phyloP scores from a whole-genome alignment of 805 yeast genomes.

The Pichia exigua region DNA sequence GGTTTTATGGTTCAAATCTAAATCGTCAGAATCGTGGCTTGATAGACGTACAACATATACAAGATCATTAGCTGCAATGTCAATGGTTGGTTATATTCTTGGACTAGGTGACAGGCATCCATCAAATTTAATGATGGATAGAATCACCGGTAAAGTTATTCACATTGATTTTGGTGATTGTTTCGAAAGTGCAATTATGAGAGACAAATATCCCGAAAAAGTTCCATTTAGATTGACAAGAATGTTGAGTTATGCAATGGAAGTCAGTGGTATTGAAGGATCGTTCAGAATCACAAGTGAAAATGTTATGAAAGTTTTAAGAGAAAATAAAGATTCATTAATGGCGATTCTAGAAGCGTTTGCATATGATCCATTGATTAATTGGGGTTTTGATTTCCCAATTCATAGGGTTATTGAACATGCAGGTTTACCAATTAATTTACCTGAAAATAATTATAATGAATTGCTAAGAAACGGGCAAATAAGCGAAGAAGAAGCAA shows the following conservation, averaged over 20 bases:
- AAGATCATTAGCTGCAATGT: conserved; percentile 94
- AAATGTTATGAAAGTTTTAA: conserved; percentile 88
- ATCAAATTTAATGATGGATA: conserved; percentile 88
- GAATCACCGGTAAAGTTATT: conserved; percentile 89
- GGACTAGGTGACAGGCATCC: conserved; percentile 99
- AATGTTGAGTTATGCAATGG: conserved; percentile 98
- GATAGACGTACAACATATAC: conserved; percentile 96
- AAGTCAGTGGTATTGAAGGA: conserved; percentile 97
- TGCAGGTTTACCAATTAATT: conserved; percentile 48
- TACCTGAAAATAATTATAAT: conserved; percentile 60
- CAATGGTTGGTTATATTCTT: conserved; percentile 95
- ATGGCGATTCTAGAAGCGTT: conserved; percentile 98
- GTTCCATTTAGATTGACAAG: conserved; percentile 95
- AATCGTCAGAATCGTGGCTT: conserved; percentile 95
- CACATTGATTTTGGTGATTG: conserved; percentile 99
- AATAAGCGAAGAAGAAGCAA: conserved; percentile 71
- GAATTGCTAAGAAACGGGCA: conserved; percentile 66
- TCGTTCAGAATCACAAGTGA: conserved; percentile 94
- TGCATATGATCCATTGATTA: conserved; percentile 96
- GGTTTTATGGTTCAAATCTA: conserved; percentile 91
- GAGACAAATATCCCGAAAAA: conserved; percentile 97
- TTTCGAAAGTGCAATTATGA: conserved; percentile 92
- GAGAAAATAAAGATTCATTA: conserved; percentile 91
- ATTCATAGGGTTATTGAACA: conserved; percentile 67
- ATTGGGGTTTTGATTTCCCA: conserved; percentile 97